Percentiles rank a stretch among this genome's conserved stretches.
These are phyloP conservation scores for Flammula alnicola DNA, from an alignment of 1,284 basidiomycete genomes.

Conservation along the genomic window DNA sequence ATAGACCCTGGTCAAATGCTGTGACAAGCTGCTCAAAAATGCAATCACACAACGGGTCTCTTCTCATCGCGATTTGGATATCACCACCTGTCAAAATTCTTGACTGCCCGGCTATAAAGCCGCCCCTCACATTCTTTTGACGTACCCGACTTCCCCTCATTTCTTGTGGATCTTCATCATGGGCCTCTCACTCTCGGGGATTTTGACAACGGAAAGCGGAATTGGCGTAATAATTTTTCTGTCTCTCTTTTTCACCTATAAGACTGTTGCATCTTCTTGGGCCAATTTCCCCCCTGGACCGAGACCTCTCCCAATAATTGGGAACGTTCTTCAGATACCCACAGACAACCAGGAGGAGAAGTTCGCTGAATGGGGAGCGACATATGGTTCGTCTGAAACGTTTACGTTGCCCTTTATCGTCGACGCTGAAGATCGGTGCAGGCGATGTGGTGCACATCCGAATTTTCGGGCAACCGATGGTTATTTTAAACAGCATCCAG, in stretches of 20 bases:
- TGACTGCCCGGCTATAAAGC: constrained; percentile 23
- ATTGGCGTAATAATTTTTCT: constrained; percentile 25
- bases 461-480: constrained; percentile 45
- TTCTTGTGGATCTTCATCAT: constrained; percentile 24
- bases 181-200: constrained; percentile 19
- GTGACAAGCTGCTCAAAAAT: constrained; percentile 22
- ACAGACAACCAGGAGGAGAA: constrained; percentile 41
- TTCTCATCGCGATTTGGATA: constrained; percentile 24
- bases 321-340: constrained; percentile 54
- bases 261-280: constrained; percentile 24
- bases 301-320: constrained; percentile 47
- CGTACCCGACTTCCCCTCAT: constrained; percentile 17
- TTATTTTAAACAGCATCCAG: constrained; percentile 47
- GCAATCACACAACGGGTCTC: constrained; percentile 13
- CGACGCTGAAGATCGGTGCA: constrained; percentile 22
- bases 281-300: constrained; percentile 51
- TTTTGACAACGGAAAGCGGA: constrained; percentile 22
- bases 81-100: constrained; percentile 29
- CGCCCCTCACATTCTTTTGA: constrained; percentile 13
- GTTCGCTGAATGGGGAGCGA: constrained; percentile 43
- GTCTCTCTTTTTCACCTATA: constrained; percentile 25
- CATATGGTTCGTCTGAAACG: constrained; percentile 42
- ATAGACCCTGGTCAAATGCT: constrained; percentile 16
- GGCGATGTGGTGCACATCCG: constrained; percentile 47
- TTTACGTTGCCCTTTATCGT: background rate